phyloP scores from a whole-genome alignment of 306 rosid species.

The Ormosia semicastrata region DNA sequence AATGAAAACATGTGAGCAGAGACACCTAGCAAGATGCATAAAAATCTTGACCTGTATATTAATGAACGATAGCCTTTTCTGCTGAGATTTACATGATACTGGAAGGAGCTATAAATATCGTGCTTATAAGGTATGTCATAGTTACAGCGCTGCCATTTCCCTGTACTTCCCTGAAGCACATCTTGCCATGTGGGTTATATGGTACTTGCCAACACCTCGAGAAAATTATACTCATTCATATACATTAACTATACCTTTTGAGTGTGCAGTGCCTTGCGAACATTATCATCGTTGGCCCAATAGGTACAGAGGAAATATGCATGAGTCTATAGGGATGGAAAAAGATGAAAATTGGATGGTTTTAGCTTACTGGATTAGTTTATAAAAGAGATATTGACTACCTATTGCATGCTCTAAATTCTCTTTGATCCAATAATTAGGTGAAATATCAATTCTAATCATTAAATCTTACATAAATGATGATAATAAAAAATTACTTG shows the following conservation, averaged over 20 bases:
- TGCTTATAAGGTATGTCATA: neutral
- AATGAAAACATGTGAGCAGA: neutral
- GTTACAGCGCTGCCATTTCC: constrained; percentile 52
- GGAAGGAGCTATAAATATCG: constrained; percentile 14
- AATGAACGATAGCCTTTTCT: constrained; percentile 41
- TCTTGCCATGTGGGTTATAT: neutral
- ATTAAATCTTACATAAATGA: too few relatives aligned
- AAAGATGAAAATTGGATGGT: neutral
- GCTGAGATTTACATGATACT: constrained; percentile 42
- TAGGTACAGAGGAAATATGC: constrained; percentile 18
- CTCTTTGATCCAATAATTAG: too few relatives aligned
- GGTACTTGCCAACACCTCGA: neutral
- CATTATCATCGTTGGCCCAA: constrained; percentile 53
- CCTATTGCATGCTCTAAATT: too few relatives aligned
- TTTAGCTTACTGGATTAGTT: too few relatives aligned
- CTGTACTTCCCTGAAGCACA: constrained; percentile 42
- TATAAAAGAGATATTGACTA: too few relatives aligned
- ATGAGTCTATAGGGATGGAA: neutral
- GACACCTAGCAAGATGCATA: neutral
- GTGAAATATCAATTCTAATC: too few relatives aligned
- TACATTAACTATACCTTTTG: constrained; percentile 27
- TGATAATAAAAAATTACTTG: too few relatives aligned
- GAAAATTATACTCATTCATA: neutral
- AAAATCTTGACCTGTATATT: constrained; percentile 42
- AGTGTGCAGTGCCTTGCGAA: constrained; percentile 45